Evolutionary conservation across 495 filamentous ascomycete genomes (phyloP).

Genomic region (Amniculicola lignicola): DNA sequence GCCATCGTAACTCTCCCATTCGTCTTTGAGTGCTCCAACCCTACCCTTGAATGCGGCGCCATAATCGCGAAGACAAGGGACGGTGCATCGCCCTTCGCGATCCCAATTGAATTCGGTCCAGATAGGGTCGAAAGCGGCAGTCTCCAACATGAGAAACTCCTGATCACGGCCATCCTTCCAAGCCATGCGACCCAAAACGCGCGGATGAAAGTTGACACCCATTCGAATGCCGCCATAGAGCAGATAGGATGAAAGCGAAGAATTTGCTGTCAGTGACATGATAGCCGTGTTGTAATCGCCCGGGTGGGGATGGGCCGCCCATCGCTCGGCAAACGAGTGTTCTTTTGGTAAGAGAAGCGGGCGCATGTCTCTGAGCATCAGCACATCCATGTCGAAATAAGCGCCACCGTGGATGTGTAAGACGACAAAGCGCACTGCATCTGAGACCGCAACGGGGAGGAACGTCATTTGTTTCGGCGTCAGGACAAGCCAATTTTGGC

Average conservation of each 20-base stretch:
- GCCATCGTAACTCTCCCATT: constrained; percentile 54
- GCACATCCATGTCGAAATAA: constrained; percentile 59
- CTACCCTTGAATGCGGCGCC: constrained; percentile 50
- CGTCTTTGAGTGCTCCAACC: constrained; percentile 44
- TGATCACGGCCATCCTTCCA: constrained; percentile 53
- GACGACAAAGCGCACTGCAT: constrained; percentile 53
- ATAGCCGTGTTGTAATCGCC: constrained; percentile 60
- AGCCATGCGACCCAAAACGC: constrained; percentile 55
- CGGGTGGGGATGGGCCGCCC: constrained; percentile 52
- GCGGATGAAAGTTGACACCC: constrained; percentile 58
- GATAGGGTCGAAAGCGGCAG: constrained; percentile 55
- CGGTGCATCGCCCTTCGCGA: constrained; percentile 50
- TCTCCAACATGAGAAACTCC: constrained; percentile 57
- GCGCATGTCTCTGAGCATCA: constrained; percentile 56
- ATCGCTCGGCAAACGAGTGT: constrained; percentile 55
- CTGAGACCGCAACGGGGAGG: constrained; percentile 39
- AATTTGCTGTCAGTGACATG: constrained; percentile 56
- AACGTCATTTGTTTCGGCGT: constrained; percentile 55
- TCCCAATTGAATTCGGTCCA: constrained; percentile 59
- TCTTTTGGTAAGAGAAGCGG: constrained; percentile 50
- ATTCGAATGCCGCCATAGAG: constrained; percentile 56
- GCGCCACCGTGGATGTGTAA: constrained; percentile 55
- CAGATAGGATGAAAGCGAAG: constrained; percentile 54
- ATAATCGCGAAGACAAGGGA: constrained; percentile 56
- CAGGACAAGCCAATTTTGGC: constrained; percentile 52